Evolutionary conservation across 2,329 filamentous ascomycete genomes (phyloP), one percentile per base, ranked within the genome.

Genomic region (Corinectria fuckeliana): DNA sequence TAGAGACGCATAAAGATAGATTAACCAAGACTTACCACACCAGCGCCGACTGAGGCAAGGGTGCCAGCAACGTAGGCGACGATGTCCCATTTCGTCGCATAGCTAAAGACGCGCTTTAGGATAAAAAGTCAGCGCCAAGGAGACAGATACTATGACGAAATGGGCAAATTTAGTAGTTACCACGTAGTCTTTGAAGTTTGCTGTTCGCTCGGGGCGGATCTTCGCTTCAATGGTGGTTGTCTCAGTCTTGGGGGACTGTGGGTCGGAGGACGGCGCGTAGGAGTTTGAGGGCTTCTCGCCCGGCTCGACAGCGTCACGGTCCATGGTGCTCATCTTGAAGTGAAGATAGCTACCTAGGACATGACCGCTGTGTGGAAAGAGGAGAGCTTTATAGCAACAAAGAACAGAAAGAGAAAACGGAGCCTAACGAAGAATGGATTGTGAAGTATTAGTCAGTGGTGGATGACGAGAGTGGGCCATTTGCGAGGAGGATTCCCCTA

Each of bases 61-160:
- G 72, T 68, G 18, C 82, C 84, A 6, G 75, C 71, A n/a, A 70
- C 73, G 67, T 85, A 81, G 34, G 83, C 74, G 30, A 80, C 58
- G 41, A 79, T 77, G 63, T 86, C 84, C 79, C 79, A 82, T 67
- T 75, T 77, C n/a, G 75, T 81, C 16, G 82, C 83, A 74, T 86
- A 86, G 16, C 72, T 72, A 64, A 86, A 86, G 39, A 86, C 74
- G 56, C 84, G 78, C 76, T 82, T 49, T 21, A 14, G 3, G 20
- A 28, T 36, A n/a, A 14, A n/a, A 34, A 25, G 38, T 63, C 8
- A 60, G 25, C 28, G 2, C 5, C 13, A 20, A 47, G 26, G 5
- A 16, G 5, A 9, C n/a, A 4, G 14, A n/a, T 18, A 25, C 10
- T 10, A 8, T 23, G n/a, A 11, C 11, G 18, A 9, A 14, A 11